Conservation (phyloP, 1,284 basidiomycete species). For the Fomitopsis pinicola region DNA sequence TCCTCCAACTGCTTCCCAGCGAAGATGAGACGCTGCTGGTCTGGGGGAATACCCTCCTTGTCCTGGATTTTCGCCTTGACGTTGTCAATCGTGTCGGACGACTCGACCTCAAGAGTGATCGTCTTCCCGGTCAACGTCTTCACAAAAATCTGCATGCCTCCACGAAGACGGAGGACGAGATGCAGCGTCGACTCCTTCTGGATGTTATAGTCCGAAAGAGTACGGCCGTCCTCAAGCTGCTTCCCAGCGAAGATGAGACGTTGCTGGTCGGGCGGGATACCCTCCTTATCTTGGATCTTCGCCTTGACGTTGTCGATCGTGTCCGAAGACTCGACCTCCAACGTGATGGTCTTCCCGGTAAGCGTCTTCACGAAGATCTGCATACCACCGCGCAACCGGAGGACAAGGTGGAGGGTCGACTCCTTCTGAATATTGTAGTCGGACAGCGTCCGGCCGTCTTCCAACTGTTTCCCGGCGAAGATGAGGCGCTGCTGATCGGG, state of each 20-base stretch:
- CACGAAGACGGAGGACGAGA: constrained; percentile 46
- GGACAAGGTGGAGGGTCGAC: constrained; percentile 65
- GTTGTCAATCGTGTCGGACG: constrained; percentile 71
- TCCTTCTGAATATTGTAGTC: constrained; percentile 80
- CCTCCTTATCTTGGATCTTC: constrained; percentile 84
- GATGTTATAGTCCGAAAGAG: constrained; percentile 75
- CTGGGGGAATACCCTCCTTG: constrained; percentile 67
- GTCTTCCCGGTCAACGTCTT: constrained; percentile 75
- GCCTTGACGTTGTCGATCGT: constrained; percentile 88
- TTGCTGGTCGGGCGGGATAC: constrained; percentile 83
- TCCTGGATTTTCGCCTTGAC: constrained; percentile 72
- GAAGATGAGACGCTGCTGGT: constrained; percentile 73
- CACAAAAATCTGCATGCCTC: constrained; percentile 63
- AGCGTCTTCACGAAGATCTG: constrained; percentile 78
- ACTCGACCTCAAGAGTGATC: constrained; percentile 75
- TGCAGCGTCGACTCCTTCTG: constrained; percentile 69
- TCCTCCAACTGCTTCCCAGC: constrained; percentile 73
- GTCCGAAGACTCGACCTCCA: constrained; percentile 87
- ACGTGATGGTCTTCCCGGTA: constrained; percentile 83
- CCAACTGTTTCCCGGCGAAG: constrained; percentile 84
- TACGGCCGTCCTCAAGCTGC: constrained; percentile 76
- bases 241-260: constrained; percentile 83
- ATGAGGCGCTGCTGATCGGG: constrained; percentile 80
- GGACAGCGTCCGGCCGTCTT: constrained; percentile 80
- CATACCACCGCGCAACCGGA: constrained; percentile 70